phyloP scores from a whole-genome alignment of 2,329 filamentous ascomycete genomes.

The Fusarium citri region DNA sequence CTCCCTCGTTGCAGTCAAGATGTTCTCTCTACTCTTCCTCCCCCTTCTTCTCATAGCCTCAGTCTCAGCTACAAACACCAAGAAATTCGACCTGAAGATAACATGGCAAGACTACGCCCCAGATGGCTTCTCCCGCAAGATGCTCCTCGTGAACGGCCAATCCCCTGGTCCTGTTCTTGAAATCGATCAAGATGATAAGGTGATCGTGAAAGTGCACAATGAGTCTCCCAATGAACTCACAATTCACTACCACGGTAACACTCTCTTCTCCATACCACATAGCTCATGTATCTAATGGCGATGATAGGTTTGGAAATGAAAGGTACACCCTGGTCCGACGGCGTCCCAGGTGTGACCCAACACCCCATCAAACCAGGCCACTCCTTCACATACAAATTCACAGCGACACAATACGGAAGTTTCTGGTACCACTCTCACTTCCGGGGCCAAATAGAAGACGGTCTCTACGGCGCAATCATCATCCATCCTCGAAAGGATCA shows the following conservation, averaged over 20 bases:
- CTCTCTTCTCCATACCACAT: fast-evolving
- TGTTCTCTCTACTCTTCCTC: slow-evolving; percentile 15
- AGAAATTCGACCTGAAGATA: slow-evolving; percentile 47
- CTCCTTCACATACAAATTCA: slow-evolving; percentile 65
- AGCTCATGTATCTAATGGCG: background rate
- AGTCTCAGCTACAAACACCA: slow-evolving; percentile 23
- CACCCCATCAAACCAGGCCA: slow-evolving; percentile 60
- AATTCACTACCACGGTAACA: slow-evolving; percentile 62
- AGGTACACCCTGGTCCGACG: slow-evolving; percentile 69
- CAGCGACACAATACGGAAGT: slow-evolving; percentile 66
- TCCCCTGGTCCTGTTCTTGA: slow-evolving; percentile 71
- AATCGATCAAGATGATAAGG: slow-evolving; percentile 62
- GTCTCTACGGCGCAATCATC: slow-evolving; percentile 67
- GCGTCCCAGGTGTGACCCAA: slow-evolving; percentile 68
- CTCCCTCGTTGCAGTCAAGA: slow-evolving; percentile 7
- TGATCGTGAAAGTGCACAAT: slow-evolving; percentile 60
- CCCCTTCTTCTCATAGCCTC: slow-evolving; percentile 11
- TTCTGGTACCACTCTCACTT: slow-evolving; percentile 73
- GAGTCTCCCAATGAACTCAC: slow-evolving; percentile 60
- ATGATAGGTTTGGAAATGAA: slow-evolving; percentile 60
- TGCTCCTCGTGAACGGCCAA: slow-evolving; percentile 68
- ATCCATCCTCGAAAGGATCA: slow-evolving; percentile 54
- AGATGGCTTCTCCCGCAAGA: slow-evolving; percentile 58
- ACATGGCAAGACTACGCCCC: slow-evolving; percentile 56
- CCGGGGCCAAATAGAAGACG: slow-evolving; percentile 68